Percentiles rank a stretch among this genome's conserved stretches.
Conservation (phyloP, 176 grass and related monocot genomes). For the Oropetium thomaeum region DNA sequence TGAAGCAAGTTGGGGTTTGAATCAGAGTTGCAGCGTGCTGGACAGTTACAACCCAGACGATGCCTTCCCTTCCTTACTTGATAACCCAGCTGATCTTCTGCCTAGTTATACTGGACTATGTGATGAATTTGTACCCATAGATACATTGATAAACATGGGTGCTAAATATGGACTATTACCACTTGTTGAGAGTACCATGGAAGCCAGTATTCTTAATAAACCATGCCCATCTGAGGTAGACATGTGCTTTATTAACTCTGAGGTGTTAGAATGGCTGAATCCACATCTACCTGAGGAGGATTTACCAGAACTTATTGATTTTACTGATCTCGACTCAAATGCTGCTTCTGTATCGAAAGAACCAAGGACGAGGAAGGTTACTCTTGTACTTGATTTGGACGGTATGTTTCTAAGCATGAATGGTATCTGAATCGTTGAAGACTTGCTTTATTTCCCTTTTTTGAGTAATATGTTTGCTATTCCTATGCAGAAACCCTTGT, state of each 20-base stretch:
- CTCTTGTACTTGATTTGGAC: conserved; percentile 98
- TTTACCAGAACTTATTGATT: conserved; percentile 56
- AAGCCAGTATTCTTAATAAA: conserved; percentile 30
- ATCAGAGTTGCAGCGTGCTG: conserved; percentile 53
- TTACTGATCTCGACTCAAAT: conserved; percentile 50
- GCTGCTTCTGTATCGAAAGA: conserved; percentile 31
- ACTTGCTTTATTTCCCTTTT: neutral
- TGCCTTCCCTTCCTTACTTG: conserved; percentile 53
- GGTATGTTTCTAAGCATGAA: conserved; percentile 50
- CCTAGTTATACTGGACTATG: conserved; percentile 35
- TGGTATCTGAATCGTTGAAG: neutral
- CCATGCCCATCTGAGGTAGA: conserved; percentile 33
- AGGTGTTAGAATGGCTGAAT: conserved; percentile 61
- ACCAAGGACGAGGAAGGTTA: conserved; percentile 49
- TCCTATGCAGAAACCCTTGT: conserved; percentile 92
- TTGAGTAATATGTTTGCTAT: conserved; percentile 15
- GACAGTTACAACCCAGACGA: conserved; percentile 65
- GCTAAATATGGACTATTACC: conserved; percentile 57
- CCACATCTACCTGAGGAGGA: conserved; percentile 46
- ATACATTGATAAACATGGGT: conserved; percentile 49
- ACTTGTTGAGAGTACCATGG: conserved; percentile 47
- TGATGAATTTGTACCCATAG: conserved; percentile 46
- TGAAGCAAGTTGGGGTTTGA: conserved; percentile 32
- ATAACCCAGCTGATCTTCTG: conserved; percentile 50
- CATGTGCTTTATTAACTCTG: conserved; percentile 44